Conservation (phyloP, 371 early-diverging fungal genomes). For the Mucor piriformis region DNA sequence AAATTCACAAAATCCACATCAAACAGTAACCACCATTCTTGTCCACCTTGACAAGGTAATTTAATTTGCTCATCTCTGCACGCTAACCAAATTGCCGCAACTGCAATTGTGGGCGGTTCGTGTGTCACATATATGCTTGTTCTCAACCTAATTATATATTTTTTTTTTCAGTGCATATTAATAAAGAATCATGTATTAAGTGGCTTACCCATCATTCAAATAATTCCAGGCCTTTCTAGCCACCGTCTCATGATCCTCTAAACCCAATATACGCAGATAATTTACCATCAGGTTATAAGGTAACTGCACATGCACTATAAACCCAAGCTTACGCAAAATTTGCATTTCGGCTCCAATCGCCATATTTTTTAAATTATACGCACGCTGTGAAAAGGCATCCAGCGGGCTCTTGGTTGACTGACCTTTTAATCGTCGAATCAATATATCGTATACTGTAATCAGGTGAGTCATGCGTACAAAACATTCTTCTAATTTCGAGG, state of each 20-base stretch:
- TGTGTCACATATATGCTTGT: slow-evolving; percentile 83
- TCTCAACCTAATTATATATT: slow-evolving; percentile 56
- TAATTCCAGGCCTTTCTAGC: slow-evolving; percentile 87
- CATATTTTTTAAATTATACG: slow-evolving; percentile 76
- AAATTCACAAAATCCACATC: slow-evolving; percentile 74
- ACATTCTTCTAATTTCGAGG: slow-evolving; percentile 90
- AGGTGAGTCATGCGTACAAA: slow-evolving; percentile 77
- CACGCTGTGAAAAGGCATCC: slow-evolving; percentile 66
- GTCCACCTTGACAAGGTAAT: slow-evolving; percentile 70
- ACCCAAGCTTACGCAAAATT: slow-evolving; percentile 84
- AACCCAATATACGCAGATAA: slow-evolving; percentile 81
- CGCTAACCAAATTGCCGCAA: slow-evolving; percentile 87
- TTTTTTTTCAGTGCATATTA: not conserved
- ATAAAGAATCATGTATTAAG: not conserved
- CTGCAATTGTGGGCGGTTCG: slow-evolving; percentile 89
- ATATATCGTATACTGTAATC: slow-evolving; percentile 74
- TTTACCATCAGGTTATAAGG: slow-evolving; percentile 94
- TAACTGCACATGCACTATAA: slow-evolving; percentile 94
- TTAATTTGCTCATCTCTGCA: slow-evolving; percentile 64
- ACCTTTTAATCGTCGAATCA: slow-evolving; percentile 61
- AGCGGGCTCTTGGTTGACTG: slow-evolving; percentile 55
- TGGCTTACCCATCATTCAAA: slow-evolving; percentile 79
- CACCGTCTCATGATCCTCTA: slow-evolving; percentile 73
- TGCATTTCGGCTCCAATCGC: slow-evolving; percentile 84
- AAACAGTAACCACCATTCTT: slow-evolving; percentile 88